Conservation (phyloP, 2,329 filamentous ascomycete genomes). For the Neopestalotiopsis sp. region DNA sequence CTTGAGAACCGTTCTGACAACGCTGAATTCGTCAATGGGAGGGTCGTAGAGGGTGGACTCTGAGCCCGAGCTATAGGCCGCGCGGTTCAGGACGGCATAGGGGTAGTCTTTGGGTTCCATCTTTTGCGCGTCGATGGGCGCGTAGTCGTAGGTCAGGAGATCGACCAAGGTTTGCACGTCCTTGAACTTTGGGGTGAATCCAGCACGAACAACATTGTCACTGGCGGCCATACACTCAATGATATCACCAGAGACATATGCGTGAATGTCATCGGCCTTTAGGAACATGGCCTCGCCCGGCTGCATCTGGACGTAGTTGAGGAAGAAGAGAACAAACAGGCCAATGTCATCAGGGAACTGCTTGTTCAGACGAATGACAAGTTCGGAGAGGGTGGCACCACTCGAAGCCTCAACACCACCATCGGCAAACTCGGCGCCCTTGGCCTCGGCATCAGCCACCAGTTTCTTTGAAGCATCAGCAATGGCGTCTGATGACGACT, state of each 20-base stretch:
- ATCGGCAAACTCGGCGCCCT: constrained; percentile 76
- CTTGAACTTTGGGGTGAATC: constrained; percentile 98
- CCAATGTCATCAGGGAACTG: constrained; percentile 92
- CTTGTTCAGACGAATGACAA: constrained; percentile 77
- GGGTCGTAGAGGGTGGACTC: constrained; percentile 84
- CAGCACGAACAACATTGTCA: constrained; percentile 98
- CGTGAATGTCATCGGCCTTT: constrained; percentile 95
- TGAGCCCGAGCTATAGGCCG: constrained; percentile 80
- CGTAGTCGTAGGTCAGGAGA: constrained; percentile 95
- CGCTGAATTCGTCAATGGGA: constrained; percentile 94
- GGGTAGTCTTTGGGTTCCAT: constrained; percentile 87
- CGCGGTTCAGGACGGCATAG: constrained; percentile 81
- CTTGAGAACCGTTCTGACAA: constrained; percentile 80
- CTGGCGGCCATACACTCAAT: constrained; percentile 99
- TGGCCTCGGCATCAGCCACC: constrained; percentile 71
- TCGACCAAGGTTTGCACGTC: constrained; percentile 86
- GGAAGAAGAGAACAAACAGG: constrained; percentile 93
- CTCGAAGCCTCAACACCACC: constrained; percentile 71
- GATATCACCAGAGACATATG: constrained; percentile 91
- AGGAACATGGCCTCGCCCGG: constrained; percentile 96
- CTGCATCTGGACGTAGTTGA: constrained; percentile 89
- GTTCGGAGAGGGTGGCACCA: constrained; percentile 74
- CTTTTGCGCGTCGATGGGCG: constrained; percentile 93
- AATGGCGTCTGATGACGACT: constrained; percentile 70
- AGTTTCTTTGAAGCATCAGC: constrained; percentile 71